Evolutionary conservation across 345 rosid genomes (phyloP).

Genomic region (Eucalyptus rudis): DNA sequence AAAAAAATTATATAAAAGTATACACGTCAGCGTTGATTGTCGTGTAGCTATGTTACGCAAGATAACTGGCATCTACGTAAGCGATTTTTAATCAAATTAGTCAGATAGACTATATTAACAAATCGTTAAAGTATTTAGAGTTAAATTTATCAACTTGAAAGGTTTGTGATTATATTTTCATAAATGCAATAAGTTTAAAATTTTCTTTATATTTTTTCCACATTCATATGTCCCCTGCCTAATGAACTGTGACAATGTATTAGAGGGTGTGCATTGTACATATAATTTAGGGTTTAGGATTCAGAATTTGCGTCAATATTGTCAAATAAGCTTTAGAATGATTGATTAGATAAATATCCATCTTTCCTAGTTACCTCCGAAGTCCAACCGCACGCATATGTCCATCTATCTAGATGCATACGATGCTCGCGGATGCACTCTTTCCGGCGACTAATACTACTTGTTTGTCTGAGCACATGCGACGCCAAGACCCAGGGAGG

Average conservation of each 20-base stretch:
- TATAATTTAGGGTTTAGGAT: neutral
- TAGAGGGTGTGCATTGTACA: neutral
- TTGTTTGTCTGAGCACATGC: neutral
- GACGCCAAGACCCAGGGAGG: neutral
- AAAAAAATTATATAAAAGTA: too few relatives aligned
- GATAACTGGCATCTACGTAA: accelerated
- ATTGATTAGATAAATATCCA: neutral
- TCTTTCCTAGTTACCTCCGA: neutral
- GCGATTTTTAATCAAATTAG: accelerated
- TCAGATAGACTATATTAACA: accelerated
- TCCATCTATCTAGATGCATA: neutral
- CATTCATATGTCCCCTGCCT: neutral
- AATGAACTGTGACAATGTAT: neutral
- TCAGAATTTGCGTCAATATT: neutral
- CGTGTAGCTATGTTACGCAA: accelerated
- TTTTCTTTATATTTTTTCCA: too few relatives aligned
- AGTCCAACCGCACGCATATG: neutral
- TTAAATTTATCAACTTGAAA: accelerated
- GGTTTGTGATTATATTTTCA: neutral
- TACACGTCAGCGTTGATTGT: accelerated
- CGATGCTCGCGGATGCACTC: neutral
- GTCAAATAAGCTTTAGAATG: neutral
- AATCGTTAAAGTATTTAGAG: too few relatives aligned
- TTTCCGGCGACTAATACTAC: neutral
- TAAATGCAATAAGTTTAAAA: too few relatives aligned